Evolutionary conservation across 495 filamentous ascomycete genomes (phyloP), one percentile per base, ranked within the genome.

Genomic region (Recurvomyces mirabilis): DNA sequence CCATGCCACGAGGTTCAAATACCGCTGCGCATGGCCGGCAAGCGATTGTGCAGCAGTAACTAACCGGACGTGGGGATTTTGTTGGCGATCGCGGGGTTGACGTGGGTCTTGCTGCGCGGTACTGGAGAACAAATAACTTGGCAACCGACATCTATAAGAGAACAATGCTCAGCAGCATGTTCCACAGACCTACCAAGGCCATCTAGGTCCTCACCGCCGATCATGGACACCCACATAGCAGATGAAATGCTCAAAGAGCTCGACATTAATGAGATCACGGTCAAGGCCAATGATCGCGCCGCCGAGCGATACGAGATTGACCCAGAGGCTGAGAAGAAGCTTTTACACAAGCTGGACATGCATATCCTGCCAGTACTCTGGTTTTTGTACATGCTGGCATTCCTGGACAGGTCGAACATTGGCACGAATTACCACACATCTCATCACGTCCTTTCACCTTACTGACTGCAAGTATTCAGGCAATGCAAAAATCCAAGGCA

Each of bases 401-500:
- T 70, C 44, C 47, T 72, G 20, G 70, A 71, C 34, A 62, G 75
- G 13, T 71, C 72, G 57, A 80, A 79, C 49, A 76, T 79, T 2
- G 41, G 47, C 42, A 46, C n/a, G 41, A 24, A 15, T 7, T 11
- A 5, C 23, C 22, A n/a, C 14, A 25, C 20, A 5, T 23, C 10
- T 10, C n/a, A 11, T 30, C 14, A 12, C 34, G 33, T 1, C 12
- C 41, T 47, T 34, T 17, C 32, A 31, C 6, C n/a, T 5, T 5
- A 5, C 28, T 39, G 24, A 38, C 14, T 9, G 19, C 17, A 6
- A n/a, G 40, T 2, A 15, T 13, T 10, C 43, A 51, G 73, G 75
- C 43, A 79, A 82, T 60, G 77, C 77, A 5, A 60, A 66, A 24
- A 70, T 82, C 37, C 69, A 77, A 50, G 77, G 77, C 7, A 62